Evolutionary conservation across 495 filamentous ascomycete genomes (phyloP), one percentile per base, ranked within the genome.

Genomic region (Penicillium cosmopolitanum): DNA sequence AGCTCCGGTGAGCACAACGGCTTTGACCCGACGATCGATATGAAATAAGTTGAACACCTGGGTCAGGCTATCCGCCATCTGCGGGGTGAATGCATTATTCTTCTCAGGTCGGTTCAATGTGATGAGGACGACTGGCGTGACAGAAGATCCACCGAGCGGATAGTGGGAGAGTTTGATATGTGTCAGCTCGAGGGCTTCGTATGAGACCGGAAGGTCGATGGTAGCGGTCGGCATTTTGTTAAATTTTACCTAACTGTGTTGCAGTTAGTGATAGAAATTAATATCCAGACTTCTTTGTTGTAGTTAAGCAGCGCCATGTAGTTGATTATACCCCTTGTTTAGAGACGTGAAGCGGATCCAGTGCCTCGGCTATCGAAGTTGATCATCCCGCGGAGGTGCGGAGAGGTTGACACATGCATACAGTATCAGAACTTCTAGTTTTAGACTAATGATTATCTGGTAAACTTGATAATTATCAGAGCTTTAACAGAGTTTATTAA

Each of bases 61-160:
- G 36, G 79, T 77, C 19, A 88, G 74, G 56, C 83, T 82, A 10
- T 65, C 33, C 53, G 77, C 73, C 80, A 87, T 86, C 23, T 70
- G 73, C 18, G 67, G 59, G 9, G 80, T 85, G 67, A 85, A 86
- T 18, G 84, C 84, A 81, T 87, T 87, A 69, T 82, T 67, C 46
- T 83, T 81, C 21, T 71, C 65, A 1, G 84, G 84, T 8, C 85
- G 78, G 65, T 85, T 63, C 64, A 87, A 77, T 5, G 73, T 77
- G 12, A 86, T 60, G 42, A 86, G 59, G 35, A 87, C 72, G 28
- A 85, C 75, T 3, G 75, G 76, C 0, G 84, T 87, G 9, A 73
- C 69, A 11, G 70, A 69, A 18, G 77, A 65, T 0, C 81, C 76
- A 25, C 70, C 66, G 0, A 48, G 36, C 0, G 83, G 82, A 53